Conservation (phyloP, 768 basidiomycete genomes). For the Boletus rubescentipes region DNA sequence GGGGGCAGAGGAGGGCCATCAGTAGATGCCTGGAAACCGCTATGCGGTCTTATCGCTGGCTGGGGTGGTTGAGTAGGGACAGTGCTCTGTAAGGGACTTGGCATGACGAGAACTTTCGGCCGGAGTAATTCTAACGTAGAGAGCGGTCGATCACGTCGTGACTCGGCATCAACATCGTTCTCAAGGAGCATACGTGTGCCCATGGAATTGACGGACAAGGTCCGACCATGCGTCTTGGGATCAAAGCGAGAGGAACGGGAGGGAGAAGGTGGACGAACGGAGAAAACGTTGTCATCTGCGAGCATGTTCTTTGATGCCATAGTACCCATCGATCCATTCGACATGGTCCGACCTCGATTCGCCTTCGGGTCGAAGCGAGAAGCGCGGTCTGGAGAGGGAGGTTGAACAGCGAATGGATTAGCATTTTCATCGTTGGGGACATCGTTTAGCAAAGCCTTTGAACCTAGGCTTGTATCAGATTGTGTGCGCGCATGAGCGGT, state of each 20-base stretch:
- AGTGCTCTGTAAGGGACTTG: slow-evolving; percentile 71
- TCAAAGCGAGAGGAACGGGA: slow-evolving; percentile 73
- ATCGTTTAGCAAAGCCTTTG: slow-evolving; percentile 44
- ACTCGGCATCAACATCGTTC: slow-evolving; percentile 42
- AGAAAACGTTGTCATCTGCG: slow-evolving; percentile 61
- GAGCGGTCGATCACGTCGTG: slow-evolving; percentile 52
- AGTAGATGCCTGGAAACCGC: slow-evolving; percentile 61
- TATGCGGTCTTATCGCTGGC: slow-evolving; percentile 37
- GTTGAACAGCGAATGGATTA: slow-evolving; percentile 36
- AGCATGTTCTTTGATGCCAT: slow-evolving; percentile 33
- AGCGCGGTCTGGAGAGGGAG: slow-evolving; percentile 38
- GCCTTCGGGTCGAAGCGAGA: slow-evolving; percentile 47
- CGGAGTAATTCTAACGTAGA: slow-evolving; percentile 79
- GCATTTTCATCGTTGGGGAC: slow-evolving; percentile 32
- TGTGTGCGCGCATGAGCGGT: slow-evolving; percentile 43
- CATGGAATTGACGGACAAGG: slow-evolving; percentile 62
- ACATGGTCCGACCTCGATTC: slow-evolving; percentile 37
- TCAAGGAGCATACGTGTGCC: slow-evolving; percentile 64
- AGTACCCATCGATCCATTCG: slow-evolving; percentile 48
- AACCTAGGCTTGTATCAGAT: slow-evolving; percentile 53
- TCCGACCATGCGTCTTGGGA: slow-evolving; percentile 70
- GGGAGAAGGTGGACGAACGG: slow-evolving; percentile 61
- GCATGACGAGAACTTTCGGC: slow-evolving; percentile 94
- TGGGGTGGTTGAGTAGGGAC: slow-evolving; percentile 35
- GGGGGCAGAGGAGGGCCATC: slow-evolving; percentile 73